Percentiles rank a stretch among this genome's conserved stretches.
Evolutionary conservation across 1,284 basidiomycete genomes (phyloP).

Genomic region (Cerrena zonata): DNA sequence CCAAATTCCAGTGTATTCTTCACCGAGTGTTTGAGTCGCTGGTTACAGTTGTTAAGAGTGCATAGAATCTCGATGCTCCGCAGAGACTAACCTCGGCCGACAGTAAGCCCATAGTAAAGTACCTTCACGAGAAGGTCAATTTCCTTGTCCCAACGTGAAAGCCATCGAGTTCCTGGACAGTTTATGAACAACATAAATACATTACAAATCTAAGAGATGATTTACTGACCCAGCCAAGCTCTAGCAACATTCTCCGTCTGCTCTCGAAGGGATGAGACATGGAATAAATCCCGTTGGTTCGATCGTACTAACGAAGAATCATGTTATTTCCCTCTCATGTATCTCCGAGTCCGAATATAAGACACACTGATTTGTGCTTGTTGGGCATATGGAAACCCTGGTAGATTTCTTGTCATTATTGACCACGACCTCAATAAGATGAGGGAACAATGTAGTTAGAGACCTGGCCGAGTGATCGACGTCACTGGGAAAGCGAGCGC

Average conservation of each 20-base stretch:
- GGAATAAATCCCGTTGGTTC: conserved; percentile 79
- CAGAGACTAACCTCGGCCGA: conserved; percentile 57
- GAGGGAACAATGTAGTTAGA: too few relatives aligned
- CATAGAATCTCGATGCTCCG: background rate
- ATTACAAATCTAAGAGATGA: background rate
- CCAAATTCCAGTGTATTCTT: conserved; percentile 88
- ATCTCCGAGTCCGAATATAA: background rate
- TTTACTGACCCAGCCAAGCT: conserved; percentile 65
- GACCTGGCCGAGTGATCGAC: background rate
- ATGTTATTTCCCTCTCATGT: background rate
- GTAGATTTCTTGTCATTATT: conserved; percentile 15
- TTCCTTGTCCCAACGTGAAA: conserved; percentile 78
- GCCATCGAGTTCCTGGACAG: conserved; percentile 79
- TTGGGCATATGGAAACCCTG: conserved; percentile 63
- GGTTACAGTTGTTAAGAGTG: background rate
- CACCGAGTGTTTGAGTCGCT: conserved; percentile 81
- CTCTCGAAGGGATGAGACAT: conserved; percentile 70
- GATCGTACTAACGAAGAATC: conserved; percentile 58
- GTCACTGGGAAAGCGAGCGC: background rate
- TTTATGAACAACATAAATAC: background rate
- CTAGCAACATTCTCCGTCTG: conserved; percentile 72
- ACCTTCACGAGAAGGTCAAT: conserved; percentile 68
- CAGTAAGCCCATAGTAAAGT: conserved; percentile 72
- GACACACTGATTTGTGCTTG: conserved; percentile 82
- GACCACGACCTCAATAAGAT: too few relatives aligned